phyloP scores from a whole-genome alignment of 371 early-diverging fungal genomes.

The Mucor piriformis region DNA sequence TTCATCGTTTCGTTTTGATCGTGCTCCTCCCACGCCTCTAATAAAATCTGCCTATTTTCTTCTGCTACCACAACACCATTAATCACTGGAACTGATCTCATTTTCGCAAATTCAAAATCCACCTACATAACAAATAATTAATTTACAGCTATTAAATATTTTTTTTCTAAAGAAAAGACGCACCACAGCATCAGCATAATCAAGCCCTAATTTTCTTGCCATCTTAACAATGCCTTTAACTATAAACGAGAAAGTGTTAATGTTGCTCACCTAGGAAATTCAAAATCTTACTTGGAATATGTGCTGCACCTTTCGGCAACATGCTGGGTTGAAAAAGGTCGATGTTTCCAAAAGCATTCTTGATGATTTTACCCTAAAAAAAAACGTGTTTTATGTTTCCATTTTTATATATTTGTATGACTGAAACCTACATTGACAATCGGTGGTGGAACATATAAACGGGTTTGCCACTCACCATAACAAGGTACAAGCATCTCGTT shows the following conservation, averaged over 20 bases:
- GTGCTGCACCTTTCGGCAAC: conserved; percentile 84
- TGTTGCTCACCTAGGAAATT: too few species aligned
- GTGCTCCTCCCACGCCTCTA: conserved; percentile 61
- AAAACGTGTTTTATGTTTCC: not conserved
- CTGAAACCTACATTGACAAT: conserved; percentile 59
- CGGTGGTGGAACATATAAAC: conserved; percentile 60
- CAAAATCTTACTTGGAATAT: conserved; percentile 72
- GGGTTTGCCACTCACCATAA: conserved; percentile 92
- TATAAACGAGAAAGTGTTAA: conserved; percentile 11
- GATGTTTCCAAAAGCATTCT: conserved; percentile 79
- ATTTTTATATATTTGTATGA: not conserved
- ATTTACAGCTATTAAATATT: not conserved
- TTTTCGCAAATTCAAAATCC: conserved; percentile 76
- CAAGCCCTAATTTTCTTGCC: conserved; percentile 75
- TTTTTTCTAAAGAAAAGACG: not conserved
- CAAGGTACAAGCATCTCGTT: conserved; percentile 44
- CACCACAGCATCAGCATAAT: conserved; percentile 83
- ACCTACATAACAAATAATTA: conserved; percentile 26
- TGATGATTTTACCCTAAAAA: conserved; percentile 74
- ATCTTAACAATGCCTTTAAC: conserved; percentile 61
- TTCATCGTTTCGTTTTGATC: conserved; percentile 45
- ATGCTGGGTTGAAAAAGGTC: conserved; percentile 83
- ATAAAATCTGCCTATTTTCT: conserved; percentile 59
- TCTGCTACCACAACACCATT: conserved; percentile 76
- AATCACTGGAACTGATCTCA: conserved; percentile 67